Base-by-base conservation (phyloP, 2,329 filamentous ascomycete species). In the Epichloe festucae region DNA sequence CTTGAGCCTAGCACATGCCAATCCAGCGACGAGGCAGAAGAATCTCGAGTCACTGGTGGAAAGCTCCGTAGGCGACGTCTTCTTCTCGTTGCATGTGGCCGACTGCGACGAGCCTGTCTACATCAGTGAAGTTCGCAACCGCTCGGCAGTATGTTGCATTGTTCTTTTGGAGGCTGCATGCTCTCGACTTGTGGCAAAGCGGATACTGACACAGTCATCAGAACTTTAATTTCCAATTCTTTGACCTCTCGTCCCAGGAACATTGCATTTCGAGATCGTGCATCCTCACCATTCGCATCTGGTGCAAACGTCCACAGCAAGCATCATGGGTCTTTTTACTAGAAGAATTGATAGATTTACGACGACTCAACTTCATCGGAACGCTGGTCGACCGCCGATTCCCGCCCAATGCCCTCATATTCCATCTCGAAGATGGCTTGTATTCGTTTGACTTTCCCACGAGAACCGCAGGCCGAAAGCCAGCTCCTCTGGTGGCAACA, bases 151-250 rank as follows among this genome's bases (percentile, higher is more conserved):
- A 67, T 54, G 65, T 52, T 12, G 43, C 46, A 42, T 23, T 43
- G 3, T 4, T 31, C 12, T 10, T 8, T 8, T 8, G 6, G 46
- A 23, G 46, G 17, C 7, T 17, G 19, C 27, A 2, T 27, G 12
- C 19, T 23, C 39, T 19, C 19, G 3, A 10, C 23, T 8, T 8
- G 7, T 19, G 6, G 4, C 23, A 34, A 34, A 7, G 14, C 5
- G 34, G 19, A 41, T 10, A 21, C 48, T 43, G 31, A 49, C 41
- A 5, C 15, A 27, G 34, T 15, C 14, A 15, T 49, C 52, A 79
- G 77, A 96, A 96, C 65, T 93, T 93, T 56, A 89, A 85, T 60
- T 97, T 95, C 65, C 81, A 81, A 43, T 85, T 87, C 64, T 94
- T 96, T 64, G 85, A 94, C 55, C 75, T 95, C 5, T 76, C 77